These are phyloP conservation scores for Vigna unguiculata DNA, from an alignment of 306 rosid genomes.

Conservation along the genomic window DNA sequence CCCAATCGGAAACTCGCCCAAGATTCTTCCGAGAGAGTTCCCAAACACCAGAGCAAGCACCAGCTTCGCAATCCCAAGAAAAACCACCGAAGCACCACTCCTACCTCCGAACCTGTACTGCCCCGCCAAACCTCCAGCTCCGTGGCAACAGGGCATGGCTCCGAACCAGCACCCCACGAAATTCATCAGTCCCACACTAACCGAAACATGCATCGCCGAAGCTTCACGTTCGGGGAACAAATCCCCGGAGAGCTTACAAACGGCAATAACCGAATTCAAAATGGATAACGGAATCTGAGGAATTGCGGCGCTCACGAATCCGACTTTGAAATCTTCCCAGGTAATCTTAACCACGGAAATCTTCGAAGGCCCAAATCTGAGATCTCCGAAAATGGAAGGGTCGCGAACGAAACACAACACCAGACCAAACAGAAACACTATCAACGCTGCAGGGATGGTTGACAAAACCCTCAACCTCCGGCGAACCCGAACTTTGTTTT, in stretches of 20 bases:
- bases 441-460: conserved; percentile 63
- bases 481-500: background rate
- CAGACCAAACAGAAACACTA: conserved; percentile 67
- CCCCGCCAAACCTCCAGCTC: conserved; percentile 90
- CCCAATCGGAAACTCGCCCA: conserved; percentile 65
- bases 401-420: conserved; percentile 65
- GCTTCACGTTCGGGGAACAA: conserved; percentile 78
- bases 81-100: conserved; percentile 78
- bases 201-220: conserved; percentile 70
- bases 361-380: conserved; percentile 68
- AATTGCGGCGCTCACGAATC: conserved; percentile 72
- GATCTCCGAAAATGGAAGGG: conserved; percentile 55
- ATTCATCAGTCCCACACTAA: conserved; percentile 78
- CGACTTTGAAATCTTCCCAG: conserved; percentile 78
- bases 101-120: conserved; percentile 87
- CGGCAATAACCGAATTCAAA: conserved; percentile 80
- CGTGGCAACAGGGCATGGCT: conserved; percentile 91
- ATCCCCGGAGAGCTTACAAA: conserved; percentile 79
- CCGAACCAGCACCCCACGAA: conserved; percentile 92
- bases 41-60: conserved; percentile 70
- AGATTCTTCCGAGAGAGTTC: conserved; percentile 63
- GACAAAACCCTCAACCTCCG: conserved; percentile 54
- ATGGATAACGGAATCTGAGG: conserved; percentile 81
- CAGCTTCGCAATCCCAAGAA: conserved; percentile 69
- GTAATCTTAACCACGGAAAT: conserved; percentile 50